These are phyloP conservation scores for Oryza glaberrima DNA, from an alignment of 176 grass and related monocot genomes.

Conservation along the genomic window DNA sequence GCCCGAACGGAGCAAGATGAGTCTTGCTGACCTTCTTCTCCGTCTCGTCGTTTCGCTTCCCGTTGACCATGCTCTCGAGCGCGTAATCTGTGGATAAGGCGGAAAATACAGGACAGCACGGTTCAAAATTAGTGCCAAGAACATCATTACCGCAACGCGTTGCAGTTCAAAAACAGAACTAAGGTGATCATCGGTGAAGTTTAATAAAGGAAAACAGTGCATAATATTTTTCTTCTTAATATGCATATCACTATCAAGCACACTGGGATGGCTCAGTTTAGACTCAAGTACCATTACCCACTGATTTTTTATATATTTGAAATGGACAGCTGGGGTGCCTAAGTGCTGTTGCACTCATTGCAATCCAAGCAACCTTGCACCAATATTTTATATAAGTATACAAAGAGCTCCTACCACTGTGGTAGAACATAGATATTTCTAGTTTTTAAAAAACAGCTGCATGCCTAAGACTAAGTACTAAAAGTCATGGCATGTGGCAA, in stretches of 20 bases:
- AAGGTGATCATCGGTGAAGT: constrained; percentile 3
- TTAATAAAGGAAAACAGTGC: constrained; percentile 26
- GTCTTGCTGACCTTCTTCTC: constrained; percentile 44
- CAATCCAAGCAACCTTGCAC: constrained; percentile 50
- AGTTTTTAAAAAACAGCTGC: constrained; percentile 33
- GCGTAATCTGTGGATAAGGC: constrained; percentile 51
- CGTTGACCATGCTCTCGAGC: constrained; percentile 28
- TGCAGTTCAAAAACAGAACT: constrained; percentile 8
- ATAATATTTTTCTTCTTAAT: constrained; percentile 5
- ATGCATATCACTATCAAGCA: constrained; percentile 16
- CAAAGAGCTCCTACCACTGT: constrained; percentile 22
- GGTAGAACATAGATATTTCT: constrained; percentile 23
- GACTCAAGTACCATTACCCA: constrained; percentile 13
- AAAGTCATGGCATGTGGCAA: constrained; percentile 41
- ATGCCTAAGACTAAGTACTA: constrained; percentile 28
- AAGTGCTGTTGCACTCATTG: constrained; percentile 40
- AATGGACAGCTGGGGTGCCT: constrained; percentile 23
- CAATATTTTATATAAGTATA: background rate
- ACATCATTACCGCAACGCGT: background rate
- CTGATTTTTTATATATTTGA: constrained; percentile 15
- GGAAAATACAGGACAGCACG: constrained; percentile 4
- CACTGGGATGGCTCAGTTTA: constrained; percentile 35
- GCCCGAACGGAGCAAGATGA: constrained; percentile 71
- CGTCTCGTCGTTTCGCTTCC: constrained; percentile 48
- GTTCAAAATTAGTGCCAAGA: constrained; percentile 16